Evolutionary conservation across 148 eudicot species (phyloP), one percentile per base, ranked within the genome.

Genomic region (Diospyros kaki): DNA sequence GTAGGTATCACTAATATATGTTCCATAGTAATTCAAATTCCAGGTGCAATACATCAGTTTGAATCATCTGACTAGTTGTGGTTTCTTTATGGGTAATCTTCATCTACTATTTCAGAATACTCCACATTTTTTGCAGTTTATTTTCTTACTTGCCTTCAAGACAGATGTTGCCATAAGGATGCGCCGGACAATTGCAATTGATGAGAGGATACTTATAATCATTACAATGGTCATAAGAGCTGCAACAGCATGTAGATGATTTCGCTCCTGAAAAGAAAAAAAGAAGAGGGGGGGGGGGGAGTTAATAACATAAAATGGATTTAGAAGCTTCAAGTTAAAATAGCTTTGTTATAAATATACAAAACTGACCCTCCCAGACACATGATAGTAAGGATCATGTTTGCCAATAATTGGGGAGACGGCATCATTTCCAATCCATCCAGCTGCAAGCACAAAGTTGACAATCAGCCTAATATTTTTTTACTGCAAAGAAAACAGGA

Each of bases 91-190:
- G 28, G 28, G 28, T 28, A 28, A 28, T 28, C 28, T 28, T 28
- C 28, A 28, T 28, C 28, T 28, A 28, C 28, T 28, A 28, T 28
- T 28, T 28, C 28, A 28, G 28, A 28, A 28, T 28, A 28, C 28
- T 28, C 28, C 28, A 28, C 28, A 28, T 28, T 28, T 28, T 28
- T 28, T 28, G 28, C 28, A 28, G 28, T 28, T 28, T 40, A 46
- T 67, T 10, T 52, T 14, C 6, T 13, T 11, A 84, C 86, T 84
- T 82, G 78, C 90, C 90, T 87, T 87, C 15, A 87, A 80, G 69
- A 87, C 90, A 53, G 90, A 82, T 43, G 84, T 84, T 63, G 90
- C 90, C 90, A 87, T 87, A 58, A 87, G 81, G 60, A 87, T 87
- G 70, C 90, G 87, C 71, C 90, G 72, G 45, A 87, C 75, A 73